Base-by-base conservation (phyloP, 2,329 filamentous ascomycete genomes). In the Ophiostoma sp. region DNA sequence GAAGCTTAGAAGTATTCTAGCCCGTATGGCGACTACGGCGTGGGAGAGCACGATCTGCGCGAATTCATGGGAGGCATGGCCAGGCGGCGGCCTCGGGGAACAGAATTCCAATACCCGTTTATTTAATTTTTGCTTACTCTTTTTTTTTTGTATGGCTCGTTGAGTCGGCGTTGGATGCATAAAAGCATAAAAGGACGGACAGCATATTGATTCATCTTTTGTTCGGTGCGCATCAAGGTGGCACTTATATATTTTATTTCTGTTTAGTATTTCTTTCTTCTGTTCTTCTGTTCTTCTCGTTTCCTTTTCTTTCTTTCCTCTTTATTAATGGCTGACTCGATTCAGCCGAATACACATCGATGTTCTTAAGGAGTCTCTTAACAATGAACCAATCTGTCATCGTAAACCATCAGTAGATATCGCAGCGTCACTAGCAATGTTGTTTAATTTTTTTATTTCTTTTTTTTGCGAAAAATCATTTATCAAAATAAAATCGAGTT, bases 111-210 rank as follows among this genome's bases (percentile, higher is more conserved):
- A 10, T 57, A 27, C 52, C 27, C 52, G n/a, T 57, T 13, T 27
- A 10, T 27, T 57, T 57, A 11, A 27, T 31, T 5, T 13, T 27
- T 54, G 2, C 1, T 57, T 27, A 13, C 3, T 57, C 52, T 57
- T 64, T 4, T 54, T 52, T 35, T 66, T 27, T 65, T 57, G 11
- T 27, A 11, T 57, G 52, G 13, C 52, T 57, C 52, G 52, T 27
- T 27, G 52, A 57, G 36, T 31, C 36, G 70, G 70, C 70, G 67
- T 71, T 71, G 67, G 67, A 64, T 69, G 70, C 67, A 71, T 71
- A 57, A 57, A 57, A 57, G 52, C n/a, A 57, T 27, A 48, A 48
- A 48, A 48, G 44, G 44, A 48, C 52, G 52, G 52, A 57, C 52
- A 57, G 52, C 52, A 57, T 71, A 57, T 52, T 64, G 52, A 36